A percentile compares a stretch with the other conserved stretches of the same genome.
These are phyloP conservation scores for Rhizopogon sp. DNA, from an alignment of 768 basidiomycete species.

Conservation along the genomic window DNA sequence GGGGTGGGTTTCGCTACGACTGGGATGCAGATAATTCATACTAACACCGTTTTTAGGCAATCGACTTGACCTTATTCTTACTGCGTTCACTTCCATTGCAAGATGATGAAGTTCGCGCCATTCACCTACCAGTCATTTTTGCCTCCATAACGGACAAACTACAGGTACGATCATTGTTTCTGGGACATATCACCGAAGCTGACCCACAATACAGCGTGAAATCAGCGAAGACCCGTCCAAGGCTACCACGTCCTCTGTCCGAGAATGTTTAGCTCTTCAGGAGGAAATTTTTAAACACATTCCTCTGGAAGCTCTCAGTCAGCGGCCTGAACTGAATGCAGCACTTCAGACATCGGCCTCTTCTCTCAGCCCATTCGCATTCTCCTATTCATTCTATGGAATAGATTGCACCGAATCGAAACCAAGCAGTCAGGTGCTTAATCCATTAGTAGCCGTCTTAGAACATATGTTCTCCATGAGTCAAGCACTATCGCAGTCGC, in stretches of 20 bases:
- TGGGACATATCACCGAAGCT: not conserved
- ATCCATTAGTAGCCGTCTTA: conserved; percentile 56
- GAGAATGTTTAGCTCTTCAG: conserved; percentile 42
- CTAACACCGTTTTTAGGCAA: conserved; percentile 39
- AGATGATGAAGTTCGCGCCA: conserved; percentile 80
- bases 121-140: conserved; percentile 81
- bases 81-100: conserved; percentile 67
- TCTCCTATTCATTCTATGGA: conserved; percentile 61
- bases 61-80: conserved; percentile 67
- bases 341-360: conserved; percentile 26
- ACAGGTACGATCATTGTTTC: conserved; percentile 39
- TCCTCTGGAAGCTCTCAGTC: conserved; percentile 43
- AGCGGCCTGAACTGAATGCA: conserved; percentile 42
- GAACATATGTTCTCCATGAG: conserved; percentile 49
- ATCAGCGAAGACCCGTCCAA: conserved; percentile 32
- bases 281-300: conserved; percentile 50
- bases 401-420: conserved; percentile 28
- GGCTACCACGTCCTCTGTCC: conserved; percentile 30
- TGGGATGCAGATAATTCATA: conserved; percentile 1
- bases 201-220: conserved; percentile 25
- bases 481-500: conserved; percentile 35
- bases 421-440: conserved; percentile 19
- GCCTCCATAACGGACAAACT: conserved; percentile 60
- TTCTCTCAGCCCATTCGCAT: conserved; percentile 41
- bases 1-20: conserved; percentile 40